Evolutionary conservation across 1,284 basidiomycete species (phyloP), one percentile per base, ranked within the genome.

Genomic region (Xerocomus nothofagi): DNA sequence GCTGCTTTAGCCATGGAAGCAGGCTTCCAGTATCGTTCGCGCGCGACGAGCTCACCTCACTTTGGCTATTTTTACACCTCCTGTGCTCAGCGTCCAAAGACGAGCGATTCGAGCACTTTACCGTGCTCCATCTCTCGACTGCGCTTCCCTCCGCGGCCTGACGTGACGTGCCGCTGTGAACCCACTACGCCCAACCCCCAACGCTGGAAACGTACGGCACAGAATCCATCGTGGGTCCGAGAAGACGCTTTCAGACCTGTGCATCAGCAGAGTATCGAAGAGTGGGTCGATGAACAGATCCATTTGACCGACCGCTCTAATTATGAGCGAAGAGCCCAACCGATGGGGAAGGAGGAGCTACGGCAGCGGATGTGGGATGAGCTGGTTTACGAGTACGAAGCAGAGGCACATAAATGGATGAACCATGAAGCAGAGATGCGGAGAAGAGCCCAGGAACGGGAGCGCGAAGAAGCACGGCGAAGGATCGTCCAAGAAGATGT

Each of bases 241-340:
- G 77, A 84, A 60, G 76, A 80, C 55, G 63, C 63, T 37, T 68
- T 69, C 46, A 71, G 71, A 38, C 69, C 74, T 49, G 69, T 71
- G 51, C 70, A 72, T 56, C 74, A 70, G 57, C 70, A 73, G 58
- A 78, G 74, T 55, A 82, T 80, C 26, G 79, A 83, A 48, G 73
- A 76, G 47, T 85, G 85, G 83, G 78, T 84, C 42, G 65, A 74
- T 39, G 74, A 81, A 56, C 81, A 80, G 63, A 61, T 72, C 44
- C 68, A 74, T 47, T 54, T 70, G 41, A 46, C 56, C 4, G 61
- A 67, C 50, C 46, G 63, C 54, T 57, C 64, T 57, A 61, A 66
- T 58, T 56, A 60, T 23, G 60, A 56, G 34, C 57, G 60, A 23
- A 32, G 54, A 32, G 48, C 39, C 43, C 60, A 50, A 29, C 59